Conservation (phyloP, 345 rosid species). For the Eucalyptus caleyi region DNA sequence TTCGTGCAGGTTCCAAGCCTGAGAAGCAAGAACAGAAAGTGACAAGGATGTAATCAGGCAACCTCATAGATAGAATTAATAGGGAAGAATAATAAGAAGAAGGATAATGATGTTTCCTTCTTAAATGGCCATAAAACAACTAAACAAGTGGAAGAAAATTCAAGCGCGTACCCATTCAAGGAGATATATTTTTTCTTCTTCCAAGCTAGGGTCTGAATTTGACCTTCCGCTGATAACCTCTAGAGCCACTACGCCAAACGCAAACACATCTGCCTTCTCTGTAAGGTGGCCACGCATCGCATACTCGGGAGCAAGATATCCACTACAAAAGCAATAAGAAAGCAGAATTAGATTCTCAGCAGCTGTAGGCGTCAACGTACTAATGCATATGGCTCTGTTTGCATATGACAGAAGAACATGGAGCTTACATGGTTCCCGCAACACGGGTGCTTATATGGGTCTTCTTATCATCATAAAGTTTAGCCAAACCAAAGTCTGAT, state of each 20-base stretch:
- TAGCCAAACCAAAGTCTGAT: not conserved
- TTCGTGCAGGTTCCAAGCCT: constrained; percentile 60
- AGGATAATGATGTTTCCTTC: not conserved
- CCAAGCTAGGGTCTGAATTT: constrained; percentile 32
- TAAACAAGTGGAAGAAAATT: rapidly evolving
- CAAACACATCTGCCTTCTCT: constrained; percentile 66
- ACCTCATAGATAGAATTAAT: not conserved
- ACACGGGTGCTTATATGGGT: not conserved
- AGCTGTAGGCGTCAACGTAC: rapidly evolving
- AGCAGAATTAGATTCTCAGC: not conserved
- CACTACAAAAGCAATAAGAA: not conserved
- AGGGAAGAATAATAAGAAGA: not conserved
- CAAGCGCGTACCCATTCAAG: constrained; percentile 46
- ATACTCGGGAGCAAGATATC: constrained; percentile 72
- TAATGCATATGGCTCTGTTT: not conserved
- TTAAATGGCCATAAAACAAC: not conserved
- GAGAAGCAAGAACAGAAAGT: not conserved
- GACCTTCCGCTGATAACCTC: constrained; percentile 58
- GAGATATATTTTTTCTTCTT: constrained; percentile 41
- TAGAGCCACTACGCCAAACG: constrained; percentile 50
- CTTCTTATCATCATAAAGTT: not conserved
- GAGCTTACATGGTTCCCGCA: not conserved
- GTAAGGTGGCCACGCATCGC: constrained; percentile 66
- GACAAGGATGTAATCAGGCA: not conserved
- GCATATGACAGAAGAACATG: not conserved